Evolutionary conservation across 768 basidiomycete species (phyloP), one percentile per base, ranked within the genome.

Genomic region (Melanogaster broomeanus): DNA sequence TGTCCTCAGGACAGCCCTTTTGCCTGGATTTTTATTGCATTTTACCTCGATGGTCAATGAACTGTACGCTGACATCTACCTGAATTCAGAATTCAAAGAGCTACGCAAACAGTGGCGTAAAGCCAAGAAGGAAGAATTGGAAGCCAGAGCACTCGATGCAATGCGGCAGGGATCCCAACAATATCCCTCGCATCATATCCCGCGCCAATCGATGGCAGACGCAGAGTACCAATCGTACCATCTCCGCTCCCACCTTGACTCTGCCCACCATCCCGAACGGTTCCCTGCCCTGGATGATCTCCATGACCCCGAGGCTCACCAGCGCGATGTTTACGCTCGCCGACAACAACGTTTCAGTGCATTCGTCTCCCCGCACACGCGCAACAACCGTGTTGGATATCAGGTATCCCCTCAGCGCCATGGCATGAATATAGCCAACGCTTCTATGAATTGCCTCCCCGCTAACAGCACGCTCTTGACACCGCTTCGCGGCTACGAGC

Each of bases 31-130:
- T n/a, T n/a, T n/a, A n/a, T n/a, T n/a, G n/a, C n/a, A n/a, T n/a
- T 33, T 7, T 12, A 19, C 33, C 10, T 27, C 15, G 24, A 45
- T 37, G 11, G 21, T 2, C 11, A 40, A 33, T 48, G 21, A 19
- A 37, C 12, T 19, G 37, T n/a, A 10, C 4, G 10, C 49, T 68
- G 28, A 69, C 43, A 16, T 12, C 40, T 1, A 22, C 34, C 51
- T 55, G 51, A 42, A 51, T 57, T 41, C 72, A 98, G 96, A 98
- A 76, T 99, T 98, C 79, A 98, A 96, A 65, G 96, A 98, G 65
- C 83, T 98, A 61, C 86, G 96, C 50, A 98, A 95, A 70, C 88
- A 89, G 61, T 97, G 96, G 94, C 85, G 94, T 37, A 92, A 92
- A 74, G 81, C 85, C 59, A 97, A 95, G 76, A 93, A 95, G 70